phyloP scores from a whole-genome alignment of 2,329 filamentous ascomycete genomes.

The Cadophora sp. region DNA sequence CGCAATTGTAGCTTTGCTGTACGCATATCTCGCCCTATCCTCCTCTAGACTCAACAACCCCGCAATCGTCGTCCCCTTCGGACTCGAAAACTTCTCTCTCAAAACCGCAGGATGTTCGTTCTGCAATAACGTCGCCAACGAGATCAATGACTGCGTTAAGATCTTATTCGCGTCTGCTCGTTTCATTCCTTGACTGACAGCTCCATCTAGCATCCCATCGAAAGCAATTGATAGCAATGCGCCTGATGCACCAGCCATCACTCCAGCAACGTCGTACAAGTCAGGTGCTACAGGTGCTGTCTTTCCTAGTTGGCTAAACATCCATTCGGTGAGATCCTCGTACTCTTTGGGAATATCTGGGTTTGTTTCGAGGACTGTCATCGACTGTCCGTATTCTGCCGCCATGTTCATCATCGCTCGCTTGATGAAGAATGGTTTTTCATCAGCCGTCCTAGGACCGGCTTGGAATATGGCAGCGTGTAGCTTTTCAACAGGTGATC shows the following conservation, averaged over 20 bases:
- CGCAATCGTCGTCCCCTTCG: conserved; percentile 79
- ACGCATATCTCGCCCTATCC: conserved; percentile 69
- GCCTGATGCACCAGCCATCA: conserved; percentile 76
- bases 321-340: conserved; percentile 71
- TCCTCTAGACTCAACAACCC: conserved; percentile 79
- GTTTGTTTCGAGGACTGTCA: conserved; percentile 70
- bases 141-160: conserved; percentile 78
- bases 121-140: conserved; percentile 54
- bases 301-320: conserved; percentile 77
- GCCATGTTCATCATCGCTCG: conserved; percentile 88
- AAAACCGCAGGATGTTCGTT: conserved; percentile 76
- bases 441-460: neutral
- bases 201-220: conserved; percentile 79
- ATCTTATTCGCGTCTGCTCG: conserved; percentile 76
- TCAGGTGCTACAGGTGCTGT: conserved; percentile 70
- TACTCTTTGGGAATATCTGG: conserved; percentile 63
- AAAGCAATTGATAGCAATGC: conserved; percentile 79
- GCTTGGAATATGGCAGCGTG: conserved; percentile 57
- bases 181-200: conserved; percentile 79
- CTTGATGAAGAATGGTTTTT: conserved; percentile 64
- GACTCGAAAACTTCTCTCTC: conserved; percentile 76
- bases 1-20: conserved; percentile 72
- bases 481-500: conserved; percentile 74
- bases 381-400: conserved; percentile 77
- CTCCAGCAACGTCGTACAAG: conserved; percentile 76